Evolutionary conservation across 306 rosid genomes (phyloP).

Genomic region (Trichosanthes truncata): DNA sequence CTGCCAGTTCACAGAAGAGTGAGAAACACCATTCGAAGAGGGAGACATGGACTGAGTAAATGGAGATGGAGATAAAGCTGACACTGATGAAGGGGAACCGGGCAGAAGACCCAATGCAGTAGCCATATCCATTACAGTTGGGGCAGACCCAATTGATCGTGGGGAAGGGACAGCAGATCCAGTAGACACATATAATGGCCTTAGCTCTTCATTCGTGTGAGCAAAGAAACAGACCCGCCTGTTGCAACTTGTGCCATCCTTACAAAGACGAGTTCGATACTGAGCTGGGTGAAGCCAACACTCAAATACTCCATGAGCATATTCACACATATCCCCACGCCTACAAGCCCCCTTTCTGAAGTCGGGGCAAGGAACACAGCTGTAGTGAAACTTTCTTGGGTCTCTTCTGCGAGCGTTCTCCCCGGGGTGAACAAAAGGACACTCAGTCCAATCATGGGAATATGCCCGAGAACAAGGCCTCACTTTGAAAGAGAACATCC

Average conservation of each 20-base stretch:
- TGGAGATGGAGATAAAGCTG: constrained; percentile 66
- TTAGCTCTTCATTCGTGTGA: constrained; percentile 62
- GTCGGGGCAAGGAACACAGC: constrained; percentile 94
- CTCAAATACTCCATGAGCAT: constrained; percentile 94
- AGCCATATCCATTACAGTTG: constrained; percentile 92
- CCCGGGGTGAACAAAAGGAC: constrained; percentile 95
- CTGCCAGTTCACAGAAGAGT: constrained; percentile 49
- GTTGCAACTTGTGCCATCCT: constrained; percentile 73
- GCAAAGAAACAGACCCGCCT: constrained; percentile 85
- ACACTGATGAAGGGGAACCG: constrained; percentile 68
- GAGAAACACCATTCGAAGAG: constrained; percentile 47
- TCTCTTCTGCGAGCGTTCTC: constrained; percentile 93
- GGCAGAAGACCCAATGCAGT: constrained; percentile 76
- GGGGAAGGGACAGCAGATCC: constrained; percentile 88
- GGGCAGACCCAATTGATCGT: constrained; percentile 47
- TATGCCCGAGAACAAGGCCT: constrained; percentile 91
- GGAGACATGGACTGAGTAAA: constrained; percentile 77
- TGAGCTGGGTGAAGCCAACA: constrained; percentile 98
- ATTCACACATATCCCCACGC: constrained; percentile 89
- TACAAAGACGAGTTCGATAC: constrained; percentile 83
- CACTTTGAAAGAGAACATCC: constrained; percentile 88
- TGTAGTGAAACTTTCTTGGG: constrained; percentile 83
- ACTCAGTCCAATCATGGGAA: constrained; percentile 95
- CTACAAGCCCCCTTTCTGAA: constrained; percentile 84
- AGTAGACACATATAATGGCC: constrained; percentile 73